These are phyloP conservation scores for Arabidopsis lyrata DNA, from an alignment of 441 rosid species.

Conservation along the genomic window DNA sequence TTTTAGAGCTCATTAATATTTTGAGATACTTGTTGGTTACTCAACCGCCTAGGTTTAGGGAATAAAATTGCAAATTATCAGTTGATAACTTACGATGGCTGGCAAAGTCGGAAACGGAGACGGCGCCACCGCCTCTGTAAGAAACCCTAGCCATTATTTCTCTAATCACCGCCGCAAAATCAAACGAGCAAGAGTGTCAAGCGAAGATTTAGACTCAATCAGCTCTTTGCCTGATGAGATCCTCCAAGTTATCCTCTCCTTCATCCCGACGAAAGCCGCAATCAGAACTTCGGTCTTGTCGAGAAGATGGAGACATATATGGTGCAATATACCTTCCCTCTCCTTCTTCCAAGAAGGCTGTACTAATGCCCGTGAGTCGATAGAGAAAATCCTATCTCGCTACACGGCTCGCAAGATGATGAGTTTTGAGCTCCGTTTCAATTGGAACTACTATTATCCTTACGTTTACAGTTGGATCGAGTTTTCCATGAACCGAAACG, in stretches of 20 bases:
- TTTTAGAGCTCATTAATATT: too few species aligned
- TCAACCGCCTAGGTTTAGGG: too few species aligned
- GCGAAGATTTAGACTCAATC: neutral
- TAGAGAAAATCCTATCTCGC: neutral
- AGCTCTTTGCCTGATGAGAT: conserved; percentile 14
- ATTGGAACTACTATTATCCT: neutral
- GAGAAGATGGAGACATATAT: neutral
- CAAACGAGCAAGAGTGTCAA: too few species aligned
- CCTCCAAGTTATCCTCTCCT: conserved; percentile 10
- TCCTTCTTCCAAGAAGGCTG: neutral
- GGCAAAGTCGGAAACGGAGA: neutral
- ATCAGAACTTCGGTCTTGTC: neutral
- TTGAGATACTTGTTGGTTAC: too few species aligned
- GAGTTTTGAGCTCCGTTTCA: neutral
- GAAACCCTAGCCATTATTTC: neutral
- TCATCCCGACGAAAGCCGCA: neutral
- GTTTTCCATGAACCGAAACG: neutral
- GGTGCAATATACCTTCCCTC: neutral
- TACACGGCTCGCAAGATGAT: neutral
- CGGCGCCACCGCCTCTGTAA: neutral
- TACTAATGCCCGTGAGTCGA: neutral
- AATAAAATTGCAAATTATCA: too few species aligned
- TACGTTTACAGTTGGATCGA: neutral
- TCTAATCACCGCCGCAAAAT: too few species aligned
- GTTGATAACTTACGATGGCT: neutral